Evolutionary conservation across 106 monocot genomes (phyloP).

Genomic region (Dioscorea alata): DNA sequence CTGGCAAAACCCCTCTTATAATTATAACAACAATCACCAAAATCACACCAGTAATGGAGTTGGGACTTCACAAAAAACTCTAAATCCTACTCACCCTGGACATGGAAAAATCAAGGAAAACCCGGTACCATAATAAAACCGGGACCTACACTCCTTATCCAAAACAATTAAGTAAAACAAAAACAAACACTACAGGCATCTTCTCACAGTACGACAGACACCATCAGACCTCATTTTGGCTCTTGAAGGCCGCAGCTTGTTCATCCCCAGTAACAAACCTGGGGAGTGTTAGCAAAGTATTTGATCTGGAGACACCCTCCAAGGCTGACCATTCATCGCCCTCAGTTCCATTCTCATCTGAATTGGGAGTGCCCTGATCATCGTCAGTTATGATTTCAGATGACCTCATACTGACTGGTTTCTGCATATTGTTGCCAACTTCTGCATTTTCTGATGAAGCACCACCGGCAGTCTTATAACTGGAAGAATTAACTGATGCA

Average conservation of each 20-base stretch:
- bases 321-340: slow-evolving; percentile 43
- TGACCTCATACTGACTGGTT: neutral
- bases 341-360: neutral
- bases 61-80: slow-evolving; percentile 20
- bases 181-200: neutral
- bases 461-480: neutral
- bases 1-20: too few species aligned
- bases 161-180: neutral
- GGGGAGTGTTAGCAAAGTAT: slow-evolving; percentile 47
- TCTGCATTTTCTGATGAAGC: neutral
- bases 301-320: slow-evolving; percentile 42
- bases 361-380: slow-evolving; percentile 7
- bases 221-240: neutral
- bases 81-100: slow-evolving; percentile 17
- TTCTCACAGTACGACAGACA: neutral
- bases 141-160: neutral
- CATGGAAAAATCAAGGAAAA: neutral
- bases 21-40: slow-evolving; percentile 9
- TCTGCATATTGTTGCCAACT: neutral
- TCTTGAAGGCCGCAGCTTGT: slow-evolving; percentile 4
- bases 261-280: slow-evolving; percentile 18
- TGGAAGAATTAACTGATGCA: neutral
- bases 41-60: slow-evolving; percentile 16
- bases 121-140: neutral
- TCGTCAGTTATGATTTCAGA: slow-evolving; percentile 7